phyloP scores from a whole-genome alignment of 768 basidiomycete species.

The Dioszegia aurantiaca region DNA sequence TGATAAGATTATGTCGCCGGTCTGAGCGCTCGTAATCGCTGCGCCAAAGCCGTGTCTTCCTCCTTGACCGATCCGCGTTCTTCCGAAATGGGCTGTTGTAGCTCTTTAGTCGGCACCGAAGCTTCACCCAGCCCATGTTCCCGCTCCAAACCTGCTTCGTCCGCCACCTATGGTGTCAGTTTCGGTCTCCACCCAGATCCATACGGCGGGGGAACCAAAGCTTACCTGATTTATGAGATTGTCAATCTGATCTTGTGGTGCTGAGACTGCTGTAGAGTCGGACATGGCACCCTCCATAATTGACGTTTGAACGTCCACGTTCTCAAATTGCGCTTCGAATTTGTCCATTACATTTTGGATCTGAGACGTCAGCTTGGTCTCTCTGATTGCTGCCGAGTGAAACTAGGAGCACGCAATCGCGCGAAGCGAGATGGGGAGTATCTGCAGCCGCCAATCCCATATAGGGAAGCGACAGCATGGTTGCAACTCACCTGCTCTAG shows the following conservation, averaged over 20 bases:
- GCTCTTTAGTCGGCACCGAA: slow-evolving; percentile 58
- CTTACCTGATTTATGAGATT: slow-evolving; percentile 65
- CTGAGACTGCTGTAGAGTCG: slow-evolving; percentile 83
- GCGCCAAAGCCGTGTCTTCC: slow-evolving; percentile 61
- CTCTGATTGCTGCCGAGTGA: too few relatives aligned
- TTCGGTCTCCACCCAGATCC: too few relatives aligned
- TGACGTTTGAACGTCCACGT: slow-evolving; percentile 94
- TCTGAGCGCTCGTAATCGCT: slow-evolving; percentile 74
- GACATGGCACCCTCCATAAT: slow-evolving; percentile 98
- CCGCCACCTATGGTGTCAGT: slow-evolving; percentile 62
- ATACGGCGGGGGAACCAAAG: background rate
- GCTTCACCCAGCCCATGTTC: slow-evolving; percentile 75
- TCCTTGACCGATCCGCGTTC: slow-evolving; percentile 26
- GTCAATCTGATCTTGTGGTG: slow-evolving; percentile 97
- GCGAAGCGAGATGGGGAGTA: too few relatives aligned
- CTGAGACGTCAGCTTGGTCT: slow-evolving; percentile 56
- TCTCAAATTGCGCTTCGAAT: slow-evolving; percentile 92
- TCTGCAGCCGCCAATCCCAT: too few relatives aligned
- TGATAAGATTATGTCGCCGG: slow-evolving; percentile 1
- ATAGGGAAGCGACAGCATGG: too few relatives aligned
- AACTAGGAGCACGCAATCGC: too few relatives aligned
- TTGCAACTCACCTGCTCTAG: slow-evolving; percentile 72
- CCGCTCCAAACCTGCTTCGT: slow-evolving; percentile 92
- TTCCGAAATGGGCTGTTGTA: slow-evolving; percentile 58
- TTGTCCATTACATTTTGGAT: slow-evolving; percentile 99